Percentiles rank a stretch among this genome's conserved stretches.
Evolutionary conservation across 2,329 filamentous ascomycete genomes (phyloP).

Genomic region (Pyrenochaeta sp.): DNA sequence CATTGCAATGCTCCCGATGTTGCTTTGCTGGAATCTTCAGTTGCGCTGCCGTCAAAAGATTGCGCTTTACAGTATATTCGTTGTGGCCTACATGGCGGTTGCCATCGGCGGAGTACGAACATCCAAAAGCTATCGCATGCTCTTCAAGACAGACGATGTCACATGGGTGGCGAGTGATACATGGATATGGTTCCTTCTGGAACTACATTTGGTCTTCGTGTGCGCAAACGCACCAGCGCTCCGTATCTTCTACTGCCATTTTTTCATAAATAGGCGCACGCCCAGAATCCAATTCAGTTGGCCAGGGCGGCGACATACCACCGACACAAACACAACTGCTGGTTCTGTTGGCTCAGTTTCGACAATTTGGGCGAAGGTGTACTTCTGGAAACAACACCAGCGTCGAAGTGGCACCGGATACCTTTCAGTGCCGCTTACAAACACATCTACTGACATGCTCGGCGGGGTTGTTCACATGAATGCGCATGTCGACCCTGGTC

Average conservation of each 20-base stretch:
- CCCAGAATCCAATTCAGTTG: background rate
- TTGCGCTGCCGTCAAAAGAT: conserved; percentile 31
- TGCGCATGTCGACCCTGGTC: background rate
- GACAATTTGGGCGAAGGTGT: too few relatives aligned
- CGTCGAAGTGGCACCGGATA: too few relatives aligned
- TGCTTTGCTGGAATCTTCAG: conserved; percentile 34
- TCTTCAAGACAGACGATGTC: conserved; percentile 35
- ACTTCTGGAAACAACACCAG: too few relatives aligned
- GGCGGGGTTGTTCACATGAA: too few relatives aligned
- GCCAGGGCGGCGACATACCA: background rate
- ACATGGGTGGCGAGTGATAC: conserved; percentile 28
- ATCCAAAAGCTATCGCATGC: conserved; percentile 23
- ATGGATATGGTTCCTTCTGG: conserved; percentile 22
- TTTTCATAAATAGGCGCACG: background rate
- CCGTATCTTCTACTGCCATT: conserved; percentile 28
- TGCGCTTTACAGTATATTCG: conserved; percentile 32
- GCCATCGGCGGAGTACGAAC: conserved; percentile 23
- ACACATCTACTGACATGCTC: background rate
- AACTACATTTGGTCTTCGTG: conserved; percentile 31
- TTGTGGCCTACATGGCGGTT: conserved; percentile 25
- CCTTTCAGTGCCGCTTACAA: background rate
- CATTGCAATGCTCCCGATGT: conserved; percentile 27
- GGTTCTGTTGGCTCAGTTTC: too few relatives aligned
- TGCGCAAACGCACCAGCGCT: conserved; percentile 35
- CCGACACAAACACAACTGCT: background rate